Base-by-base conservation (phyloP, 768 basidiomycete genomes). In the Leccinum broughii region DNA sequence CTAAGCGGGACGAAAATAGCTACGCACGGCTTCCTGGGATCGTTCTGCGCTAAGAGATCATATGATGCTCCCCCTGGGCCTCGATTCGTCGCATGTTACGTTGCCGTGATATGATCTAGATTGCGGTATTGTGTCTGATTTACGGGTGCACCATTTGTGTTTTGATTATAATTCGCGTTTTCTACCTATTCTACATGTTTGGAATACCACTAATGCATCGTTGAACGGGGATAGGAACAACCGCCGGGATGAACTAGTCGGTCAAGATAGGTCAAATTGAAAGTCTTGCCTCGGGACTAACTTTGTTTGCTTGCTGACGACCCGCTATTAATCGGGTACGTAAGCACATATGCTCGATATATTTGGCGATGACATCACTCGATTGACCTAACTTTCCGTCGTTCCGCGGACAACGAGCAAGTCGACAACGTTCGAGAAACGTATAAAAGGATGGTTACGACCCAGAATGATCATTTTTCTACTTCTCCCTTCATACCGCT, bases 1-100 rank as follows among this genome's bases (percentile, higher is more conserved):
- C 56, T 69, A 13, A 70, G n/a, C 51, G 39, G 22, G 51, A 44
- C 8, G 24, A 54, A n/a, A 44, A 46, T 59, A 90, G 89, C 74
- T 90, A 54, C 72, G 77, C 48, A 84, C 72, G 48, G 70, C 69
- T n/a, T 74, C 73, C 7, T 90, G 89, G 89, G 77, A 80, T 26
- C 72, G 71, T 62, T 64, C 68, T 0, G 74, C 70, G 14, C 68
- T 89, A 56, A 76, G 74, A 60, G 84, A 88, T 66, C 72, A 70
- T 55, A 77, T 71, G 10, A 82, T 87, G 79, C 71, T 88, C 56
- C 86, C 88, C 11, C 74, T 89, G 1, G 86, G 87, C 34, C 69
- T 85, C 52, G 74, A 79, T 62, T 69, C 70, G 34, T 64, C 70
- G 26, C 60, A 66, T 58, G 54, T 70, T 32, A 54, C 62, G 30